phyloP scores from a whole-genome alignment of 1,139 yeast genomes.

The Keqinozyma sinolaborantium region DNA sequence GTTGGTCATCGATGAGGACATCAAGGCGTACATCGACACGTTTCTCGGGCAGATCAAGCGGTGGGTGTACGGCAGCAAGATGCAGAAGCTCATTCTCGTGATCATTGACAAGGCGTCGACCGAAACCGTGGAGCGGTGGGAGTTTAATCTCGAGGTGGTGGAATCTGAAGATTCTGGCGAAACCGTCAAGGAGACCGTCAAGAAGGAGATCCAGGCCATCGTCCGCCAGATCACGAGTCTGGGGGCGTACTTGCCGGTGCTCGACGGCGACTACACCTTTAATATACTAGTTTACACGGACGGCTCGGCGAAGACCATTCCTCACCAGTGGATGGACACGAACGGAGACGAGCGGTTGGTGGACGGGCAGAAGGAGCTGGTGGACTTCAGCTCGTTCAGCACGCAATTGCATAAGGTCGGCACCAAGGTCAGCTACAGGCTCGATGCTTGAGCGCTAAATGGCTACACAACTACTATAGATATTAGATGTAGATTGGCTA shows the following conservation, averaged over 20 bases:
- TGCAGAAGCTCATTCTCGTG: constrained; percentile 67
- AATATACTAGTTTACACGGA: constrained; percentile 86
- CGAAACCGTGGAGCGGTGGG: constrained; percentile 83
- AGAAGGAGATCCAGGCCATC: constrained; percentile 76
- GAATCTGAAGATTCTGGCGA: constrained; percentile 9
- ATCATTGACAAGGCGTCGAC: constrained; percentile 66
- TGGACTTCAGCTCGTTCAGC: constrained; percentile 64
- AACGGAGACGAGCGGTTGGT: constrained; percentile 56
- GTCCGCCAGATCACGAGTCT: constrained; percentile 89
- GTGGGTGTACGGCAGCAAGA: constrained; percentile 76
- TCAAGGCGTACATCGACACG: constrained; percentile 62
- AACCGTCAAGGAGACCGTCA: constrained; percentile 51
- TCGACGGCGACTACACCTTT: constrained; percentile 73
- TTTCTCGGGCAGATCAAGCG: constrained; percentile 74
- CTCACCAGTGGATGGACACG: constrained; percentile 85
- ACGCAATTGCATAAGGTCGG: constrained; percentile 73
- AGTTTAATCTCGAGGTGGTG: constrained; percentile 61
- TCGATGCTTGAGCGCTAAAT: too few relatives aligned
- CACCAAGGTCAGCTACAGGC: constrained; percentile 70
- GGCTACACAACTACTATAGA: too few relatives aligned
- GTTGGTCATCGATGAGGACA: constrained; percentile 73
- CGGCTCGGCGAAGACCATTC: constrained; percentile 55
- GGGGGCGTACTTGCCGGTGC: constrained; percentile 77
- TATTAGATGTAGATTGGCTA: too few relatives aligned
- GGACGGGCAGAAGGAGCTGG: constrained; percentile 55